Base-by-base conservation (phyloP, 805 yeast genomes). In the Saccharomycopsis fodiens region DNA sequence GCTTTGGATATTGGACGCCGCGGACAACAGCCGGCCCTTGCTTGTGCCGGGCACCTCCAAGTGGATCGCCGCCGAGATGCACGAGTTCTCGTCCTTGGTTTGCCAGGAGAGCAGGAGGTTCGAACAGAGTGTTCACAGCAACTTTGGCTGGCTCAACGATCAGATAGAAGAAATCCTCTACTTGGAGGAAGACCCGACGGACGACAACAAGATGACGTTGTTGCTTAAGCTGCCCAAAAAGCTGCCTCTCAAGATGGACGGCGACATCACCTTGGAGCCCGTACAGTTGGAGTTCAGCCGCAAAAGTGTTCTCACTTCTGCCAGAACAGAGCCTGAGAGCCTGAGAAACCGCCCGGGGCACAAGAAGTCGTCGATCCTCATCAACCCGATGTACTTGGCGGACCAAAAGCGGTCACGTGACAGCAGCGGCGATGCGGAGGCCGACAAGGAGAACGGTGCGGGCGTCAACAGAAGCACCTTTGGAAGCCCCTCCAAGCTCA, bases 11-110 rank as follows among this genome's bases (percentile, higher is more conserved):
- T 36, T 50, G 13, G 41, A 50, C 16, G 53, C 51, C n/a, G 29
- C 53, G 7, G 29, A 36, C 19, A 27, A 39, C 3, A 17, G 39
- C 12, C 29, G 37, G n/a, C 34, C 52, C 3, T 21, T 46, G 22
- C 25, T 37, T 13, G 41, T 48, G 10, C 54, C 54, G 12, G 54
- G 52, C 13, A 45, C 50, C 19, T 48, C 54, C 7, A 42, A 34
- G 15, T 51, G 54, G 54, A 40, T 51, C 15, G 36, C 52, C 13
- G 31, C 48, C n/a, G 54, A 51, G 39, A 45, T 51, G 52, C 12
- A 35, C 8, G 46, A 48, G 20, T 44, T 47, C 25, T 48, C 49
- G 23, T 39, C 46, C 8, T 12, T 44, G 16, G 46, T 47, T 4
- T 41, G 45, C 23, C 22, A 22, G 16, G 25, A 44, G 38, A 5